Base-by-base conservation (phyloP, 208 protist species). In the Leishmania amazonensis region DNA sequence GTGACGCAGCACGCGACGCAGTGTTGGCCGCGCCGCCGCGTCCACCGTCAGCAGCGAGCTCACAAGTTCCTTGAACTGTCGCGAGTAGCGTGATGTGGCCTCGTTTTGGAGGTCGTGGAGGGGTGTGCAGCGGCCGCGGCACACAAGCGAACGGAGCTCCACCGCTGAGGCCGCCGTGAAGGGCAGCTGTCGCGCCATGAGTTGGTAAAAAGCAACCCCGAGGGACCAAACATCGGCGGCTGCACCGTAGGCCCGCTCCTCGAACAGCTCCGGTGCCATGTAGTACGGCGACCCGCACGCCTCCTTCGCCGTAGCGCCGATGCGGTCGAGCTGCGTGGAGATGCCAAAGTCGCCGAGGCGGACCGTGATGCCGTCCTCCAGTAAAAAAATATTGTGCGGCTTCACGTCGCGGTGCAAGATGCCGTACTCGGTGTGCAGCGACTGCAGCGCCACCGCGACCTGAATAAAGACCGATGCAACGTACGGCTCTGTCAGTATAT, bases 141-240 rank as follows among this genome's bases (percentile, higher is more conserved):
- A 81, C 74, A 78, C 81, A 49, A 71, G 45, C 7, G 79, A 28
- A 17, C 65, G 54, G 3, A 78, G 54, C 35, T 78, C 70, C 15
- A 70, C 54, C 19, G 74, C 70, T n/a, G 68, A 79, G 60, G 83
- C 53, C 15, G 82, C 87, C 11, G 71, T 83, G 65, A 97, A 97
- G 6, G 94, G 94, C 31, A 88, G 79, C 68, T 92, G 79, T 17
- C 88, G 84, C 17, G 87, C 77, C 65, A 99, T 88, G 84, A 99
- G 88, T 81, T 99, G 95, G 81, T 99, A 99, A 13, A 99, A 83
- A 15, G 99, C 74, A 4, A 99, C 97, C 38, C 99, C 99, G 58
- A 97, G 87, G 11, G 91, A 94, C 98, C 99, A 99, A 86, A 98
- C 96, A 81, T 99, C 99, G 2, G 98, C 97, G 40, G 89, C 93